Base-by-base conservation (phyloP, 305 asterid species). In the Withania somnifera region DNA sequence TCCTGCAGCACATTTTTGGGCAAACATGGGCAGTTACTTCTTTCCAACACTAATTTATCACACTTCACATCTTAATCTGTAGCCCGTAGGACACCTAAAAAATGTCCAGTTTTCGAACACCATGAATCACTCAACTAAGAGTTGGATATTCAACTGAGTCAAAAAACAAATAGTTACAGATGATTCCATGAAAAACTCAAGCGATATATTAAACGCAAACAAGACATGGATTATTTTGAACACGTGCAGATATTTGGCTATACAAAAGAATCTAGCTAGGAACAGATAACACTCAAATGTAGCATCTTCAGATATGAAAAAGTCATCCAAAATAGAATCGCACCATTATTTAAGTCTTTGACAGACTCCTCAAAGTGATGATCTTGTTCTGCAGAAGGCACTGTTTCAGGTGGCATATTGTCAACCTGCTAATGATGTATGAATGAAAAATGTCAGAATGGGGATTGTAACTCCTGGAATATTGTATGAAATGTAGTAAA, bases 321-420 rank as follows among this genome's bases (percentile, higher is more conserved):
- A 52, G 58, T 47, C 81, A 28, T 77, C 64, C 85, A 80, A 78
- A 34, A 52, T 26, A 57, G 78, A 84, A 47, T 83, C 90, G 88
- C 88, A 85, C 90, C 68, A 75, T 47, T 79, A 30, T 81, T 56
- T 56, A 58, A 45, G 71, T 77, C 80, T 68, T 85, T 75, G 80
- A 54, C 77, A 76, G 89, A 77, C 79, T 85, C 84, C 69, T 84
- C 84, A 80, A 50, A 47, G 78, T 66, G 81, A 84, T 66, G 77
- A 77, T 84, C 86, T 57, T 87, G 77, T 79, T 82, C 86, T 86
- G 60, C 83, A 79, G 85, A 69, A 66, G 34, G 38, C 10, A 34
- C 69, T 47, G 77, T 40, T 34, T 61, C 50, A 17, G 63, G 67
- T 15, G 14, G 84, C 75, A 82, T 34, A 51, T 66, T 79, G 78